These are phyloP conservation scores for Amauroascus verrucosus DNA, from an alignment of 2,329 filamentous ascomycete genomes.

Conservation along the genomic window DNA sequence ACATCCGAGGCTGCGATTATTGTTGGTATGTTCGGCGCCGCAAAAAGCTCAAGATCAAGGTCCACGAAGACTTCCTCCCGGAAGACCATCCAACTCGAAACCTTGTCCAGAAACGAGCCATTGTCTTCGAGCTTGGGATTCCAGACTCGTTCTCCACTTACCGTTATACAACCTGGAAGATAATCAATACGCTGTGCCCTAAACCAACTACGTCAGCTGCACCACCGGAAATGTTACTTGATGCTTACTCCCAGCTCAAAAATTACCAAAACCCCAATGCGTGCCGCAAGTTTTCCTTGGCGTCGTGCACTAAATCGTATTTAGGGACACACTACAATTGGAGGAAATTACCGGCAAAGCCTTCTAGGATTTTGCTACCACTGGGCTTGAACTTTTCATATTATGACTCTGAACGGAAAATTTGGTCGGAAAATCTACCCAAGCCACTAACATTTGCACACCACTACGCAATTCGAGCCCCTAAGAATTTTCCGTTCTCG, in stretches of 20 bases:
- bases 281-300: not conserved
- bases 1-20: slow-evolving; percentile 31
- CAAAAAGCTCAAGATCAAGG: slow-evolving; percentile 35
- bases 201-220: not conserved
- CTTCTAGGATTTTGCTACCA: not conserved
- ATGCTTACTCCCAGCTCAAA: not conserved
- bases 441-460: not conserved
- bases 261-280: not conserved
- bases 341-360: not conserved
- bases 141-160: slow-evolving; percentile 41
- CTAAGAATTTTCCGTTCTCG: slow-evolving; percentile 1
- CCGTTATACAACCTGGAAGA: slow-evolving; percentile 43
- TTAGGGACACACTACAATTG: slow-evolving; percentile 1
- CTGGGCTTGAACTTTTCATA: not conserved
- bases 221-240: not conserved
- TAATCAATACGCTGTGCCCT: slow-evolving; percentile 26
- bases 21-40: slow-evolving; percentile 32
- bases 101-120: slow-evolving; percentile 28
- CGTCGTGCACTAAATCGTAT: slow-evolving; percentile 1
- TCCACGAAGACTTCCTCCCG: slow-evolving; percentile 45
- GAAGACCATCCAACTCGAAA: slow-evolving; percentile 8
- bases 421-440: slow-evolving; percentile 2
- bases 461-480: not conserved
- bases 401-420: not conserved
- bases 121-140: slow-evolving; percentile 44